Evolutionary conservation across 306 rosid species (phyloP).

Genomic region (Castanea mollissima): DNA sequence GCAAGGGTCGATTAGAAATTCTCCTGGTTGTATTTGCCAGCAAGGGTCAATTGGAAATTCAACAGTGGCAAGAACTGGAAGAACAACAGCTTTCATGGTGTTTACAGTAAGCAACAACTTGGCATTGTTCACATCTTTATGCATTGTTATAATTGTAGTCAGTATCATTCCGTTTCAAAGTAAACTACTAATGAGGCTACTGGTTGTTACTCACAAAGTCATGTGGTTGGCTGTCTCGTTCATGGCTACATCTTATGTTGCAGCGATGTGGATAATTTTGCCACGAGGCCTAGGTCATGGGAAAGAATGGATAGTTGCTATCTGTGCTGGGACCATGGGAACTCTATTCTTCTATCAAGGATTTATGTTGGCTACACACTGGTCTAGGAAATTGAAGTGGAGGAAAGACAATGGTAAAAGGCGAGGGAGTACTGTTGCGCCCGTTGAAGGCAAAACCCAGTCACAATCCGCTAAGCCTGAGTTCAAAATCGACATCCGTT

Average conservation of each 20-base stretch:
- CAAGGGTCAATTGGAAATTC: slow-evolving; percentile 38
- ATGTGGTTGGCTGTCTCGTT: slow-evolving; percentile 71
- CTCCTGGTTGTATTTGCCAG: slow-evolving; percentile 37
- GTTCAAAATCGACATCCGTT: background rate
- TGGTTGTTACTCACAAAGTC: slow-evolving; percentile 52
- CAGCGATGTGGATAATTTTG: slow-evolving; percentile 58
- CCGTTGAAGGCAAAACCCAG: background rate
- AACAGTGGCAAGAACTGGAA: slow-evolving; percentile 1
- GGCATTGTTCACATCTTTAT: slow-evolving; percentile 58
- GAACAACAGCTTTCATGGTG: slow-evolving; percentile 50
- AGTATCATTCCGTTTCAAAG: slow-evolving; percentile 68
- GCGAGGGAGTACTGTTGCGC: background rate
- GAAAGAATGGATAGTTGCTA: slow-evolving; percentile 34
- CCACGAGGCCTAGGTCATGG: slow-evolving; percentile 29
- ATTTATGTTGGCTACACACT: background rate
- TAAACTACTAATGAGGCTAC: slow-evolving; percentile 38
- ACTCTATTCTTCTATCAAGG: slow-evolving; percentile 5
- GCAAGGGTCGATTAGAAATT: slow-evolving; percentile 18
- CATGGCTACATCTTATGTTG: slow-evolving; percentile 57
- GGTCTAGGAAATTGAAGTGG: slow-evolving; percentile 52
- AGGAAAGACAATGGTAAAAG: slow-evolving; percentile 22
- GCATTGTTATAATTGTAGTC: slow-evolving; percentile 56
- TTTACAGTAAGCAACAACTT: slow-evolving; percentile 56
- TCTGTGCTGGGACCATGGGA: slow-evolving; percentile 49
- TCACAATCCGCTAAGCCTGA: background rate